Conservation (phyloP, 2,329 filamentous ascomycete species). For the Myriosclerotinia duriaeana region DNA sequence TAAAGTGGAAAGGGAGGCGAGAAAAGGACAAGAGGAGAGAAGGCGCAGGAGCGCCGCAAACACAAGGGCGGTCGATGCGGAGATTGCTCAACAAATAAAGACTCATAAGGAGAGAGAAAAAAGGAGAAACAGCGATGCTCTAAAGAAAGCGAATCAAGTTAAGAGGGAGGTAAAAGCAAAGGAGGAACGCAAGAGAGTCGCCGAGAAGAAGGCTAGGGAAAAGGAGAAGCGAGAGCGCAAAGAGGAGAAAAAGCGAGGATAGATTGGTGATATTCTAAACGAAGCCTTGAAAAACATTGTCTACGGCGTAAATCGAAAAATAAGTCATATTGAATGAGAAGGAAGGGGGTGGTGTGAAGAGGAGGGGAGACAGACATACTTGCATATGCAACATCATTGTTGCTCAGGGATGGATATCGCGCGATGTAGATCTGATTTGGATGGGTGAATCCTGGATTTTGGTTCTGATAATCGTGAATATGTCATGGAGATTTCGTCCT, state of each 20-base stretch:
- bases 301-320: neutral
- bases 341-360: no score
- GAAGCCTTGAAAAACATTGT: neutral
- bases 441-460: neutral
- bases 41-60: neutral
- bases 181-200: conserved; percentile 1
- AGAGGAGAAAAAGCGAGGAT: neutral
- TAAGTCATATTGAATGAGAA: neutral
- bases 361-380: neutral
- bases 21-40: neutral
- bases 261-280: neutral
- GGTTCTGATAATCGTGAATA: neutral
- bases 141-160: neutral
- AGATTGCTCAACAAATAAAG: neutral
- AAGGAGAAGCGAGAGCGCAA: neutral
- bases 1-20: neutral
- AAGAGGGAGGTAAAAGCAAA: neutral
- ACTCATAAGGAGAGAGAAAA: conserved; percentile 12
- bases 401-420: neutral
- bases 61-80: conserved; percentile 11
- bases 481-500: neutral
- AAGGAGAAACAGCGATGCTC: conserved; percentile 6
- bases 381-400: neutral
- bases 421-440: no score
- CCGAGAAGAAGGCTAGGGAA: neutral